A percentile compares a stretch with the other conserved stretches of the same genome.
Conservation (phyloP, 805 yeast genomes). For the Ogataea kodamae region DNA sequence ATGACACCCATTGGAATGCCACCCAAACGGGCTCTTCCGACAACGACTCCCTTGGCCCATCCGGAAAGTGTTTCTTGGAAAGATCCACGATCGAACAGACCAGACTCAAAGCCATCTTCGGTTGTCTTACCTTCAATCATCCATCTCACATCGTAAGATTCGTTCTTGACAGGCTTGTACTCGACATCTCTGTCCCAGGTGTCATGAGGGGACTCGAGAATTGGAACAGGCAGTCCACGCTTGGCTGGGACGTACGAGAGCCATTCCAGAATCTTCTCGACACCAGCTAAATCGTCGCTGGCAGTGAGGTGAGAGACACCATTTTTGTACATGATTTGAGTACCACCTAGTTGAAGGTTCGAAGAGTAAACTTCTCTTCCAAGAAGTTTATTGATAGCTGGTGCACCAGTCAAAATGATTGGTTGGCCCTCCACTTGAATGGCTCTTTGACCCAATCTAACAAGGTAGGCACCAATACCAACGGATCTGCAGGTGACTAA, state of each 20-base stretch:
- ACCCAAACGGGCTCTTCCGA: conserved; percentile 97
- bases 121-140: conserved; percentile 79
- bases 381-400: conserved; percentile 92
- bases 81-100: conserved; percentile 88
- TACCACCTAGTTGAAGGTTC: conserved; percentile 97
- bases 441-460: conserved; percentile 97
- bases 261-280: conserved; percentile 92
- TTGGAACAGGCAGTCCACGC: conserved; percentile 87
- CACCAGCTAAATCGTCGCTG: conserved; percentile 95
- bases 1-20: conserved; percentile 99
- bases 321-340: conserved; percentile 96
- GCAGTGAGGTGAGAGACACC: conserved; percentile 99
- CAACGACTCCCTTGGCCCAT: conserved; percentile 98
- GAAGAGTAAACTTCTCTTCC: conserved; percentile 98
- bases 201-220: conserved; percentile 68
- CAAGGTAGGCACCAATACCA: conserved; percentile 99
- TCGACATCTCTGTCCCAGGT: conserved; percentile 93
- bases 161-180: conserved; percentile 66
- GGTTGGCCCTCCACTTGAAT: conserved; percentile 99
- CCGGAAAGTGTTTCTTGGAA: conserved; percentile 96
- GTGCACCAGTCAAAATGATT: conserved; percentile 97
- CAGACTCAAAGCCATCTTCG: conserved; percentile 75
- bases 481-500: conserved; percentile 99
- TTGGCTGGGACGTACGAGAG: conserved; percentile 89
- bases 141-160: conserved; percentile 89